Base-by-base conservation (phyloP, 2,329 filamentous ascomycete genomes). In the Diaporthe australafricana region DNA sequence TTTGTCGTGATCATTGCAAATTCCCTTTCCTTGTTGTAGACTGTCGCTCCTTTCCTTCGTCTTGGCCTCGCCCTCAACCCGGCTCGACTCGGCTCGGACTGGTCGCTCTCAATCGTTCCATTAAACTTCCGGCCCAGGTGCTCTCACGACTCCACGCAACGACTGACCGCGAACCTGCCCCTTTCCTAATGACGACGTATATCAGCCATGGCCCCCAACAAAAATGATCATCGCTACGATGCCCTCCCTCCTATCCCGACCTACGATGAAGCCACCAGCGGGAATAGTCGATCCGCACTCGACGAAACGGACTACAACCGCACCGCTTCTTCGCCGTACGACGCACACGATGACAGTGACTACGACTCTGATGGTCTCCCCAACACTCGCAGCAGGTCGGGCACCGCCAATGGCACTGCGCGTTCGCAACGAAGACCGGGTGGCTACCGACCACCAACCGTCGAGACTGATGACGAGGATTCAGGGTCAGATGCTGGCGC, bases 401-500 rank as follows among this genome's bases (percentile, higher is more conserved):
- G 80, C 71, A 78, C 82, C 72, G 77, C 82, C 56, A 74, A 82
- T 62, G 79, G 81, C 48, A 52, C 74, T 32, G 57, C 63, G 60
- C 42, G 70, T 14, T 73, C 84, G 45, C 82, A 85, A 70, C 84
- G 72, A 32, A 66, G 86, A 72, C 84, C 84, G 47, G 80, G 81
- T 57, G 90, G 90, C 75, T 98, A 98, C 81, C 91, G 91, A 40
- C 89, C 92, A 47, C 95, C 96, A 1, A 95, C 93, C 1, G 95
- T 96, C 74, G 93, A 96, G 81, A 87, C 84, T 1, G 95, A 94
- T 71, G 92, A 91, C 73, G 92, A 95, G 75, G 79, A 86, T 78
- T 82, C 87, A 84, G 85, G 81, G 77, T 83, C 80, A 76, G 84
- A 86, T 35, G 83, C 81, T 27, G 84, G 81, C 67, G 80, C 81